A percentile compares a stretch with the other conserved stretches of the same genome.
These are phyloP conservation scores for Xylaria curta DNA, from an alignment of 495 filamentous ascomycete genomes.

Conservation along the genomic window DNA sequence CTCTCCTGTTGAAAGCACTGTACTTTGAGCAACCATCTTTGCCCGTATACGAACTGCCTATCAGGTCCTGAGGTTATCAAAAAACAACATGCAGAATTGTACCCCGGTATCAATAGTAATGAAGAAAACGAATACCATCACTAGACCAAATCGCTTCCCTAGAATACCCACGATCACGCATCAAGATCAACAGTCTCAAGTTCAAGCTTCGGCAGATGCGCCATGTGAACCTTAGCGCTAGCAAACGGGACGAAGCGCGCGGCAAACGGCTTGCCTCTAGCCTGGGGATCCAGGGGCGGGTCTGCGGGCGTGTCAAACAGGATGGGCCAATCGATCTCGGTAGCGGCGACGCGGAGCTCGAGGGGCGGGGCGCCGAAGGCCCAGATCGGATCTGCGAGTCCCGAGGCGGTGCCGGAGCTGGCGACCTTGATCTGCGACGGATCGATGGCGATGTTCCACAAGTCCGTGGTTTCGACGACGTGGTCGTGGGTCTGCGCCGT, in stretches of 20 bases:
- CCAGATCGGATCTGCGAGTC: constrained; percentile 56
- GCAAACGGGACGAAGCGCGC: constrained; percentile 61
- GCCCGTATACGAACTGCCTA: background rate
- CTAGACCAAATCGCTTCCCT: background rate
- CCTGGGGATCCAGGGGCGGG: constrained; percentile 44
- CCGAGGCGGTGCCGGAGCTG: constrained; percentile 10
- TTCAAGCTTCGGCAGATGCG: constrained; percentile 55
- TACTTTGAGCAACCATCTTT: background rate
- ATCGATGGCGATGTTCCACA: constrained; percentile 61
- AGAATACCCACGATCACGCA: background rate
- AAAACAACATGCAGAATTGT: background rate
- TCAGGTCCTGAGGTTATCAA: background rate
- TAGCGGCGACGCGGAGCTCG: constrained; percentile 56
- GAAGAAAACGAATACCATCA: background rate
- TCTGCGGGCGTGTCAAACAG: constrained; percentile 53
- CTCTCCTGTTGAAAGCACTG: background rate
- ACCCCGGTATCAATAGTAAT: background rate
- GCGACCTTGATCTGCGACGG: constrained; percentile 45
- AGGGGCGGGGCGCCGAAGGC: constrained; percentile 54
- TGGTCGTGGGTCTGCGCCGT: constrained; percentile 39
- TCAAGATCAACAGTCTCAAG: constrained; percentile 33
- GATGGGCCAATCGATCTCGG: constrained; percentile 60
- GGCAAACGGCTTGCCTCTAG: constrained; percentile 45
- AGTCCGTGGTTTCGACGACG: constrained; percentile 41
- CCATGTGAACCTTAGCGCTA: constrained; percentile 64